Evolutionary conservation across 768 basidiomycete species (phyloP), one percentile per base, ranked within the genome.

Genomic region (Agrocybe praecox): DNA sequence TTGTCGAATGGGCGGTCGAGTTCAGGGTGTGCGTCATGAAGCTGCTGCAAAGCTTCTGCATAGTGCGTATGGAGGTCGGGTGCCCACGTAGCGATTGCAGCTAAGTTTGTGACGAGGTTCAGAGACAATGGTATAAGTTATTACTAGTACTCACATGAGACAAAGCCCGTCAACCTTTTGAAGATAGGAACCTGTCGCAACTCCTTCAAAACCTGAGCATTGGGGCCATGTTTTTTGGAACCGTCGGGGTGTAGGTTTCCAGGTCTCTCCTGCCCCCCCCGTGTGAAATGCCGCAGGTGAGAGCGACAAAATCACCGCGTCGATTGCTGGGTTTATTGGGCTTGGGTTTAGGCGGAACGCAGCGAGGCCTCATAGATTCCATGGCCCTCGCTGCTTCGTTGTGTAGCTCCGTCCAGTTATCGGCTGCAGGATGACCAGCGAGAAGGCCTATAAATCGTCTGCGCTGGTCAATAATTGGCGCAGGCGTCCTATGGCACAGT

Each of bases 91-190:
- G 24, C 29, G 15, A 62, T 21, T 1, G 33, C 36, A 8, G 53
- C 53, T 62, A 17, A 12, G n/a, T n/a, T n/a, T n/a, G 40, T 21
- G 5, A 40, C 5, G 26, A 29, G n/a, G n/a, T n/a, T n/a, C n/a
- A n/a, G n/a, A n/a, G n/a, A n/a, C n/a, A n/a, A n/a, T n/a, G n/a
- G n/a, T n/a, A n/a, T n/a, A n/a, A n/a, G n/a, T n/a, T n/a, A n/a
- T n/a, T n/a, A n/a, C n/a, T n/a, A n/a, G n/a, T n/a, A 58, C 56
- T 2, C 47, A 57, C 60, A 21, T 2, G 56, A 33, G 2, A 24
- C 19, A 44, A 61, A 61, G 7, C 48, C 52, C 1, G 56, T 36
- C 10, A 61, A 24, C 2, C 56, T 26, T 36, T 49, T 19, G 43
- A 61, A 61, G 17, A 11, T 10, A 1, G 33, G 11, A 12, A 32